Base-by-base conservation (phyloP, 2,329 filamentous ascomycete genomes). In the Cladosporium oxysporum region DNA sequence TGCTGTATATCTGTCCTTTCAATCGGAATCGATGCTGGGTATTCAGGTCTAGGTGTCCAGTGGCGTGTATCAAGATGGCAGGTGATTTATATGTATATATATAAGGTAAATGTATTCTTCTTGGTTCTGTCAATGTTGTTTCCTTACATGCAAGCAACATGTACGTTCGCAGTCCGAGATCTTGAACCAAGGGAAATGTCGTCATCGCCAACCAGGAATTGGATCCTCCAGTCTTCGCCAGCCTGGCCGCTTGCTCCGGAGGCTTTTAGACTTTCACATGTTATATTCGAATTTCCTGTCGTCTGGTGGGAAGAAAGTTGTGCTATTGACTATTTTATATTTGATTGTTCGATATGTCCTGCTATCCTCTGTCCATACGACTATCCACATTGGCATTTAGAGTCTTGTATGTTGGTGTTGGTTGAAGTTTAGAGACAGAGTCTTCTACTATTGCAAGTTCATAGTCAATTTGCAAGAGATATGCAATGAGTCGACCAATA, bases 141-240 rank as follows among this genome's bases (percentile, higher is more conserved):
- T 47, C n/a, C 10, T 21, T 23, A 12, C 1, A 47, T 47, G 41
- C 41, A 21, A 21, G n/a, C 7, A 10, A 53, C 5, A 16, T 29
- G 12, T 29, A 52, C 18, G 52, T 29, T 55, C 7, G 52, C 29
- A 55, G 16, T 47, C 41, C n/a, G 41, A 21, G 18, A 44, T 44
- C 41, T 18, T 44, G 41, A 33, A 18, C 52, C 52, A 55, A 55
- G 57, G 26, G 26, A 21, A 44, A 59, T 59, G 57, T 59, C 57
- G 57, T 59, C 57, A 59, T 59, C 35, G 52, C 52, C 52, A 55
- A 55, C 29, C 28, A 21, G 8, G 29, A 14, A 55, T 21, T 33
- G 28, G 52, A n/a, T 55, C 52, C 52, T 29, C n/a, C n/a, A n/a
- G n/a, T n/a, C 49, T 52, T 35, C 33, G 33, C 33, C 6, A 29